These are phyloP conservation scores for Umbelopsis isabellina DNA, from an alignment of 192 early-diverging fungal species.

Conservation along the genomic window DNA sequence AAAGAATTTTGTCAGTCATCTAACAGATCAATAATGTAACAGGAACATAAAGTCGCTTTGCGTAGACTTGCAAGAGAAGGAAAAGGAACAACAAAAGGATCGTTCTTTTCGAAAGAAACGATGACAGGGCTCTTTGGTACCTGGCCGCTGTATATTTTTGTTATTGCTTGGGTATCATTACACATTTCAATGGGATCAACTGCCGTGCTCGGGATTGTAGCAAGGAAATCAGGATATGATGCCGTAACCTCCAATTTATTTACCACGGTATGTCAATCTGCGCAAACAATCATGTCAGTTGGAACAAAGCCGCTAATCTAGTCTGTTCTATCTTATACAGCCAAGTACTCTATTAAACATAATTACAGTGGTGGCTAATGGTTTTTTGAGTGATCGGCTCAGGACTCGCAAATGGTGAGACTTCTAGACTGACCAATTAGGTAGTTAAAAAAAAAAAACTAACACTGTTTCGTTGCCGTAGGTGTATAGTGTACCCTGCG, in stretches of 20 bases:
- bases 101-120: not conserved
- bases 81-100: not conserved
- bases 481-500: constrained; percentile 39
- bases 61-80: constrained; percentile 16
- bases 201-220: constrained; percentile 36
- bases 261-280: constrained; percentile 31
- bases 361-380: constrained; percentile 34
- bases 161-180: constrained; percentile 33
- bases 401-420: constrained; percentile 35
- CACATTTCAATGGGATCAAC: constrained; percentile 36
- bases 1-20: not conserved
- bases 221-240: constrained; percentile 41
- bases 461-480: not conserved
- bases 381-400: constrained; percentile 35
- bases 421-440: not conserved
- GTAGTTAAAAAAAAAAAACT: not conserved
- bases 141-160: constrained; percentile 36
- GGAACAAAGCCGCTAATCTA: not conserved
- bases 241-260: constrained; percentile 40
- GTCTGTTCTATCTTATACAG: not conserved
- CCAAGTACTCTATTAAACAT: constrained; percentile 43
- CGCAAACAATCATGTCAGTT: not conserved
- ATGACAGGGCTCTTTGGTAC: constrained; percentile 22
- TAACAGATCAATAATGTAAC: not conserved
- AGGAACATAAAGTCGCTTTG: constrained; percentile 13